A percentile compares a stretch with the other conserved stretches of the same genome.
These are phyloP conservation scores for Citrus sp. DNA, from an alignment of 345 rosid species.

Conservation along the genomic window DNA sequence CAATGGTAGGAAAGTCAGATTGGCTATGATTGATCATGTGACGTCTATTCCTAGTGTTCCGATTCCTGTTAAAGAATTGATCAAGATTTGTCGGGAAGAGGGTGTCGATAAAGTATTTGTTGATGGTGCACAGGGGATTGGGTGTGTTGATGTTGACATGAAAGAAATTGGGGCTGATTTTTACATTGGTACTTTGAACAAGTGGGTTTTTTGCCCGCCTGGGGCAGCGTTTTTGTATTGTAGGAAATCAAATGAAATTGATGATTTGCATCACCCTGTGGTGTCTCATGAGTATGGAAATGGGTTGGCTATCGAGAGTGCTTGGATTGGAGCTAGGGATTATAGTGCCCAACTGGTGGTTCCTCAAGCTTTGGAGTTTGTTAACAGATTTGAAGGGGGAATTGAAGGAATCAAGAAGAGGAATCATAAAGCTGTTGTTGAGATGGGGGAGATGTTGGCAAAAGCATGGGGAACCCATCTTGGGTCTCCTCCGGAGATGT, in stretches of 20 bases:
- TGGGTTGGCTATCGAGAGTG: constrained; percentile 80
- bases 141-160: constrained; percentile 83
- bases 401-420: constrained; percentile 74
- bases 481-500: constrained; percentile 82
- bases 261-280: constrained; percentile 84
- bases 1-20: constrained; percentile 63
- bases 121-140: constrained; percentile 91
- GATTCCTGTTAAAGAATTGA: constrained; percentile 71
- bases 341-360: constrained; percentile 85
- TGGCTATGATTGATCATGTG: constrained; percentile 91
- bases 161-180: constrained; percentile 92
- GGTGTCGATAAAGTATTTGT: constrained; percentile 90
- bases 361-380: constrained; percentile 71
- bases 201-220: constrained; percentile 98
- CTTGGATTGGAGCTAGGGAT: constrained; percentile 94
- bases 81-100: constrained; percentile 78
- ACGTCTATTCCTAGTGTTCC: constrained; percentile 88
- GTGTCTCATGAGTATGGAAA: constrained; percentile 90
- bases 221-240: constrained; percentile 82
- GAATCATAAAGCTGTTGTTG: constrained; percentile 69
- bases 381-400: constrained; percentile 81
- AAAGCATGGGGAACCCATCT: constrained; percentile 84
- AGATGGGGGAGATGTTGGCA: constrained; percentile 83
- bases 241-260: constrained; percentile 28
- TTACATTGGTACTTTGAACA: constrained; percentile 76